Evolutionary conservation across 2,329 filamentous ascomycete genomes (phyloP).

Genomic region (Trichophyton equinum): DNA sequence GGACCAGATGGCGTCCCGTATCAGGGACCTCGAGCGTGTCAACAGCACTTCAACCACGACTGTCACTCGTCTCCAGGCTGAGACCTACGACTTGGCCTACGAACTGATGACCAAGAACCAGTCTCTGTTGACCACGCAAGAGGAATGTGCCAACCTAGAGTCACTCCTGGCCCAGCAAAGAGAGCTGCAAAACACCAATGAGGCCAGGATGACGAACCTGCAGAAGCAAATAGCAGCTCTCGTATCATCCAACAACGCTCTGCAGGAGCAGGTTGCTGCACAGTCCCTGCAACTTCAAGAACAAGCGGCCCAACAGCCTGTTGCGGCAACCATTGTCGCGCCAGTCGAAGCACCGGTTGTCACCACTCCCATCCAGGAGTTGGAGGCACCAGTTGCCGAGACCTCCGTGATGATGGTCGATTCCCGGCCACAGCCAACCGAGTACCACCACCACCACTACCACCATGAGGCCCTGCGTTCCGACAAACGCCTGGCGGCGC

Average conservation of each 20-base stretch:
- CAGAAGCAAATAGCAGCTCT: neutral
- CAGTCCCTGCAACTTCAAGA: conserved; percentile 1
- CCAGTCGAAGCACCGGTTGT: neutral
- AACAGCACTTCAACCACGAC: conserved; percentile 2
- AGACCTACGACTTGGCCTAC: neutral
- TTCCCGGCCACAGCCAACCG: neutral
- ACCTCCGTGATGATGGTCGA: neutral
- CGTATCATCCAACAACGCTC: conserved; percentile 1
- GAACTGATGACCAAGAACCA: conserved; percentile 1
- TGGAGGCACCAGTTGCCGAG: neutral
- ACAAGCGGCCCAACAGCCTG: neutral
- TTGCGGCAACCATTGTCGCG: neutral
- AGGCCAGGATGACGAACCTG: conserved; percentile 5
- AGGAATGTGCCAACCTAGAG: neutral
- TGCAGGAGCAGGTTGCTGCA: neutral
- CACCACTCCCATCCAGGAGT: neutral
- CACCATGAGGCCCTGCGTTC: neutral
- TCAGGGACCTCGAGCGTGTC: conserved; percentile 7
- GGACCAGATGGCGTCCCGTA: conserved; percentile 5
- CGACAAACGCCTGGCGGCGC: neutral
- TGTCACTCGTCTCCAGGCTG: neutral
- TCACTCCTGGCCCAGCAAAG: neutral
- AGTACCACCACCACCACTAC: neutral
- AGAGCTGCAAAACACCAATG: neutral
- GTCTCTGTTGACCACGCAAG: neutral